phyloP scores from a whole-genome alignment of 768 basidiomycete species.

The Suillus subalutaceus region DNA sequence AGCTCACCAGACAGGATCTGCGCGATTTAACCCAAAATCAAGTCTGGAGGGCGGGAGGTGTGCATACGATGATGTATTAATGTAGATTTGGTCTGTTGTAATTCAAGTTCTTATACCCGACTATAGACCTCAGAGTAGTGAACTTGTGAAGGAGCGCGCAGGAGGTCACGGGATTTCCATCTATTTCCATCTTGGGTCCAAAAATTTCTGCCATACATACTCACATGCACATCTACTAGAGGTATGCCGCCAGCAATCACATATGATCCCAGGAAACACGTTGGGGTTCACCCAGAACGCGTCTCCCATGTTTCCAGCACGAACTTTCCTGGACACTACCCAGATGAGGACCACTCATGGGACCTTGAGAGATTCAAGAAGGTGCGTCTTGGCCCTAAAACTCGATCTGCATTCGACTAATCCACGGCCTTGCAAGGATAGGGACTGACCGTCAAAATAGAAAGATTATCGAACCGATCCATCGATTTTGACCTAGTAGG shows the following conservation, averaged over 20 bases:
- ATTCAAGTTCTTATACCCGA: background rate
- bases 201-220: background rate
- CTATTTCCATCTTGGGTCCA: background rate
- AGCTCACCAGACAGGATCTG: conserved; percentile 2
- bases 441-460: conserved; percentile 75
- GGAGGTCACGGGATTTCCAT: background rate
- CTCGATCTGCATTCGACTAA: conserved; percentile 5
- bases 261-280: conserved; percentile 54
- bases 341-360: conserved; percentile 87
- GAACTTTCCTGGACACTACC: conserved; percentile 89
- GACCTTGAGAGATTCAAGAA: conserved; percentile 71
- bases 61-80: background rate
- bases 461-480: conserved; percentile 78
- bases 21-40: background rate
- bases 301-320: conserved; percentile 83
- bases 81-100: background rate
- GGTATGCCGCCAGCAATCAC: conserved; percentile 10
- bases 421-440: conserved; percentile 38
- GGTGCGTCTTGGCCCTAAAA: conserved; percentile 47
- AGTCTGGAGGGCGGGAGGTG: too few relatives aligned
- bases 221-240: background rate
- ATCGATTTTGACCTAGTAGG: conserved; percentile 96
- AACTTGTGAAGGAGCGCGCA: background rate
- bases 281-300: conserved; percentile 69
- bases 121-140: background rate